Percentiles rank a stretch among this genome's conserved stretches.
These are phyloP conservation scores for Microstroma glucosiphilum DNA, from an alignment of 1,284 basidiomycete species.

Conservation along the genomic window DNA sequence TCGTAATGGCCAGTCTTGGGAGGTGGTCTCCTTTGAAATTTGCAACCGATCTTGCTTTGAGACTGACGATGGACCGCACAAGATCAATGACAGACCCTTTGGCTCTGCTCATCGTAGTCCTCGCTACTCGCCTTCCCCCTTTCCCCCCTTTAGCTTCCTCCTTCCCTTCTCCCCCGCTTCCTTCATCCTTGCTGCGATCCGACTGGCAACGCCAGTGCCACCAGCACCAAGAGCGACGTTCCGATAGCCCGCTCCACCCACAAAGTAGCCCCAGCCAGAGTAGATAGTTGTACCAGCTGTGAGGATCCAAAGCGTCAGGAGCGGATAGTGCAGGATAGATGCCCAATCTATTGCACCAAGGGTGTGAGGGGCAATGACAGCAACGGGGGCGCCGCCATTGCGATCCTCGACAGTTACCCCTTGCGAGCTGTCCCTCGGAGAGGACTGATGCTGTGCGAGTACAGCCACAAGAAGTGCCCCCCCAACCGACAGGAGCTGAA, in stretches of 20 bases:
- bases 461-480: conserved; percentile 76
- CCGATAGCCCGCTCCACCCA: not conserved
- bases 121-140: no score
- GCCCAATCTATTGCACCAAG: not conserved
- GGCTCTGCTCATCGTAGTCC: no score
- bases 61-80: no score
- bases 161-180: no score
- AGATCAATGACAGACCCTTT: no score
- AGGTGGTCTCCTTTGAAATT: no score
- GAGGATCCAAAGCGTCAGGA: not conserved
- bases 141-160: no score
- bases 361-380: not conserved
- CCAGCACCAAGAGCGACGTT: not conserved
- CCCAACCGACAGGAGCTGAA: conserved; percentile 87
- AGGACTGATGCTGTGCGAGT: conserved; percentile 54
- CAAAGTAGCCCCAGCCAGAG: conserved; percentile 7
- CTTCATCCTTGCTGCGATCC: no score
- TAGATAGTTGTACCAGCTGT: not conserved
- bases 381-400: not conserved
- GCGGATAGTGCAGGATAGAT: not conserved
- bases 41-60: no score
- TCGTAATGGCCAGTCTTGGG: no score
- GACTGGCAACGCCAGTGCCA: no score
- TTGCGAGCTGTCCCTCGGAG: not conserved
- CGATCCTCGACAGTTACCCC: no score